Evolutionary conservation across 352 stramenopile genomes (phyloP).

Genomic region (Phytophthora sojae): DNA sequence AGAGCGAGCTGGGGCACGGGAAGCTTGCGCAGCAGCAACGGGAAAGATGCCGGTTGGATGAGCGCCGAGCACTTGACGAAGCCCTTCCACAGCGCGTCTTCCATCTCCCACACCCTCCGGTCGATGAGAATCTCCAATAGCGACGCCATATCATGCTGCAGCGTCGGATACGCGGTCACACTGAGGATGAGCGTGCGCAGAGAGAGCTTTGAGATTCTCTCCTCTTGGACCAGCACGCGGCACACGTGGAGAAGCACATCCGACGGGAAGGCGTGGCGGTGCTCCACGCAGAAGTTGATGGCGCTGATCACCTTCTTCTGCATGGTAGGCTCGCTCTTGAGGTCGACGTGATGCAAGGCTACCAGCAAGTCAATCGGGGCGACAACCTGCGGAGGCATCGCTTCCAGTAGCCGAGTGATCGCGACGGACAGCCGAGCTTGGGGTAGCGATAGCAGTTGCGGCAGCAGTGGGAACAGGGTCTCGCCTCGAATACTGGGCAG

Average conservation of each 20-base stretch:
- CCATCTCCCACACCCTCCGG: constrained; percentile 76
- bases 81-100: constrained; percentile 78
- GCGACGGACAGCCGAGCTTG: constrained; percentile 64
- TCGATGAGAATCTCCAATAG: constrained; percentile 63
- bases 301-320: constrained; percentile 83
- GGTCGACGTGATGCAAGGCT: constrained; percentile 78
- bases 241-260: constrained; percentile 80
- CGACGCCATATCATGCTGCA: constrained; percentile 70
- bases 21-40: constrained; percentile 63
- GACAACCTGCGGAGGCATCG: constrained; percentile 72
- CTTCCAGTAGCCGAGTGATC: constrained; percentile 76
- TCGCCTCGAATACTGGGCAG: constrained; percentile 63
- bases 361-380: constrained; percentile 77
- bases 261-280: constrained; percentile 80
- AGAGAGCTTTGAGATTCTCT: constrained; percentile 71
- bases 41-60: constrained; percentile 78
- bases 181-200: constrained; percentile 83
- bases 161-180: constrained; percentile 71
- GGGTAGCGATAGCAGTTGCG: constrained; percentile 62
- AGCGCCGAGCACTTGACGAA: constrained; percentile 84
- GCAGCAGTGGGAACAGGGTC: constrained; percentile 68
- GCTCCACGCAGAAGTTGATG: constrained; percentile 84
- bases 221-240: constrained; percentile 64
- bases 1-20: constrained; percentile 55
- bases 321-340: constrained; percentile 69